Evolutionary conservation across 371 early-diverging fungal species (phyloP).

Genomic region (Actinomortierella ambigua): DNA sequence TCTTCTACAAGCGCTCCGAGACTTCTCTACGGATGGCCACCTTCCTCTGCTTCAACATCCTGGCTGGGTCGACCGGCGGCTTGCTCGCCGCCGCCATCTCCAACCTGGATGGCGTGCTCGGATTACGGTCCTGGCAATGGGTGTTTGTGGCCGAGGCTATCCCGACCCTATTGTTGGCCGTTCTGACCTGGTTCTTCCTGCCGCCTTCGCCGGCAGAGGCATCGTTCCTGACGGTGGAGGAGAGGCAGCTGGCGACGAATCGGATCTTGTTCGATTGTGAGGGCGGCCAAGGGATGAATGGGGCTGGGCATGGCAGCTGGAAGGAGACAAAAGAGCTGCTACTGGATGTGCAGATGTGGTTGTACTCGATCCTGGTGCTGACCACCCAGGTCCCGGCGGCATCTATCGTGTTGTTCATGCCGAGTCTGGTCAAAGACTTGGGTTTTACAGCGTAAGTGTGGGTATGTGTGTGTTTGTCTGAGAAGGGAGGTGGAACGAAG

Average conservation of each 20-base stretch:
- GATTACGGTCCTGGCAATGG: slow-evolving; percentile 65
- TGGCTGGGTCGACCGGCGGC: slow-evolving; percentile 81
- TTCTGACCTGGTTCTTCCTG: slow-evolving; percentile 50
- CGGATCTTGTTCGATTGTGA: slow-evolving; percentile 55
- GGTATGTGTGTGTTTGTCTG: not conserved
- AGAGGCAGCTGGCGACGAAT: slow-evolving; percentile 55
- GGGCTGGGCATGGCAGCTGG: slow-evolving; percentile 40
- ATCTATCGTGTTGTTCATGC: slow-evolving; percentile 26
- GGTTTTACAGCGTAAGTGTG: slow-evolving; percentile 29
- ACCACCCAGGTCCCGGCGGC: slow-evolving; percentile 3
- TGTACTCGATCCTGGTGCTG: slow-evolving; percentile 14
- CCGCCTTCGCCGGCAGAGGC: slow-evolving; percentile 61
- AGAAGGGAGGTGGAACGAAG: not conserved
- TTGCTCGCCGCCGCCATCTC: slow-evolving; percentile 61
- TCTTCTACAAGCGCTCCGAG: slow-evolving; percentile 79
- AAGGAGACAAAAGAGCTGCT: slow-evolving; percentile 49
- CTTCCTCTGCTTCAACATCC: slow-evolving; percentile 67
- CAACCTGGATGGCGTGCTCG: slow-evolving; percentile 56
- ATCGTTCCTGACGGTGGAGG: slow-evolving; percentile 55
- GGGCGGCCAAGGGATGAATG: slow-evolving; percentile 19
- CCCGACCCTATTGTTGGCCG: slow-evolving; percentile 50
- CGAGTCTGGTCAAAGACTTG: slow-evolving; percentile 25
- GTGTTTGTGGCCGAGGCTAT: slow-evolving; percentile 59
- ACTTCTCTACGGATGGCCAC: slow-evolving; percentile 72
- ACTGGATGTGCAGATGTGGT: slow-evolving; percentile 30